A percentile compares a stretch with the other conserved stretches of the same genome.
These are phyloP conservation scores for Petrea volubilis DNA, from an alignment of 257 asterid species.

Conservation along the genomic window DNA sequence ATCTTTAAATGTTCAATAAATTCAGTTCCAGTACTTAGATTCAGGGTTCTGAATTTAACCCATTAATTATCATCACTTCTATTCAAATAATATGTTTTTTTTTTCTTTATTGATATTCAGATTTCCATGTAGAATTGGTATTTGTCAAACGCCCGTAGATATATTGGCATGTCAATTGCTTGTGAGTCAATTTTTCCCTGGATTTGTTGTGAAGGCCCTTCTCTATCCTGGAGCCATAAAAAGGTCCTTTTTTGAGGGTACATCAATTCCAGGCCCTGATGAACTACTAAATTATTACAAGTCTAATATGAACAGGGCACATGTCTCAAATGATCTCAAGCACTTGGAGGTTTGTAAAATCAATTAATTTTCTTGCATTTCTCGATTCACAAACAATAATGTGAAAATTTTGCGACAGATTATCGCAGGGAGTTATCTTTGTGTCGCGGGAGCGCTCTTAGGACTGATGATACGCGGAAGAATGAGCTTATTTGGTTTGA, in stretches of 20 bases:
- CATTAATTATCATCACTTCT: not conserved
- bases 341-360: slow-evolving; percentile 60
- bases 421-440: slow-evolving; percentile 60
- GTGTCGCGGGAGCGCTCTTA: slow-evolving; percentile 60
- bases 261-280: slow-evolving; percentile 37
- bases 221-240: slow-evolving; percentile 62
- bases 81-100: not conserved
- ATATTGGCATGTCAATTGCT: slow-evolving; percentile 46
- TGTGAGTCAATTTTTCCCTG: slow-evolving; percentile 43
- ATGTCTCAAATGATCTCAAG: slow-evolving; percentile 38
- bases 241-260: slow-evolving; percentile 33
- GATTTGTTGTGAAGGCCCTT: slow-evolving; percentile 39
- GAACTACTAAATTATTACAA: slow-evolving; percentile 37
- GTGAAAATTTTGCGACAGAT: slow-evolving; percentile 35
- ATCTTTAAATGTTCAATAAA: not conserved
- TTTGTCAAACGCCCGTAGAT: slow-evolving; percentile 56
- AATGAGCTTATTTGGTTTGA: slow-evolving; percentile 50
- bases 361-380: not conserved
- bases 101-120: slow-evolving; percentile 33
- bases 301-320: slow-evolving; percentile 19
- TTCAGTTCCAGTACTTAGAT: not conserved
- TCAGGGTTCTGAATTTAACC: slow-evolving; percentile 2
- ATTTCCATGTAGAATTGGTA: slow-evolving; percentile 56
- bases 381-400: no score
- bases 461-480: slow-evolving; percentile 50